Evolutionary conservation across 345 rosid species (phyloP), one percentile per base, ranked within the genome.

Genomic region (Acer saccharum): DNA sequence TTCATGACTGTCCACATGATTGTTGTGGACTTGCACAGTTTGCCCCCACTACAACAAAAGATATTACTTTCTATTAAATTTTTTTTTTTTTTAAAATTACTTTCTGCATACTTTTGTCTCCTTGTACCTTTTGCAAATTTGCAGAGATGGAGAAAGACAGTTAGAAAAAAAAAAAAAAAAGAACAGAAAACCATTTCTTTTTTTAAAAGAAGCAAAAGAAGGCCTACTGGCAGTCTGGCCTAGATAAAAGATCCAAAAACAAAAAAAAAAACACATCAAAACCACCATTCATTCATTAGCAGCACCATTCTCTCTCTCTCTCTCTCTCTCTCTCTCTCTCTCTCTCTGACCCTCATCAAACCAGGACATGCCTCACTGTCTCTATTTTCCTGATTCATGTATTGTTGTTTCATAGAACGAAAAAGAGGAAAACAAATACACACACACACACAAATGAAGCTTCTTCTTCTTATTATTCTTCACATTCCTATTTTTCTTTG

Each of bases 401-500:
- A 29, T 27, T 61, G 52, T 62, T 72, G 50, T 23, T 69, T 21
- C 17, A 65, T 73, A 61, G 43, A 13, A 65, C 57, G 39, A 72
- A 71, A 52, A 78, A 77, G 9, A 55, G 74, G 65, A 73, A 69
- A 80, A 54, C 43, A 14, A 78, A 69, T 9, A 43, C 1, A 7
- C 46, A 43, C 44, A 43, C 44, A 55, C 29, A 63, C 35, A 54
- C 76, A 76, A 60, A 87, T 85, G 97, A 88, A 78, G 79, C 80
- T 82, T 76, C 69, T 80, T 76, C 78, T 86, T 72, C 60, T 85
- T 43, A 1, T 35, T 4, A 4, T 43, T 72, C 62, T 84, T 72
- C 62, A 79, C 71, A 78, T 83, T 81, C 78, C 83, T 73, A 82
- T 84, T 79, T 77, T 80, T 81, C 73, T 83, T 78, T 76, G 69